Conservation (phyloP, 495 filamentous ascomycete genomes). For the Trichoderma parareesei region DNA sequence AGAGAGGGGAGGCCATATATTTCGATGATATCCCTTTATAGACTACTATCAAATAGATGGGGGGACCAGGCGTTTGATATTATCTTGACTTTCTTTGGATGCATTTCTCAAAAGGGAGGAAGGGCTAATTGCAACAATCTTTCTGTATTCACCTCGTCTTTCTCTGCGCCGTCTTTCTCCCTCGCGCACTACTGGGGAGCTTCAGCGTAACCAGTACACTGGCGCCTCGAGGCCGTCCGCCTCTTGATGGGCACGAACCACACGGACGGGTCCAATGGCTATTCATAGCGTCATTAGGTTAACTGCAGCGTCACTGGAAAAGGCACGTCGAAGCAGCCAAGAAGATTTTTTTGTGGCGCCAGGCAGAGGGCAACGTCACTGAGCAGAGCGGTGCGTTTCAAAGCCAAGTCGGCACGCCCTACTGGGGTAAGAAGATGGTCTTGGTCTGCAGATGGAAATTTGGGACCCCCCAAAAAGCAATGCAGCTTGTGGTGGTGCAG, state of each 20-base stretch:
- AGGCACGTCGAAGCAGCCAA: neutral
- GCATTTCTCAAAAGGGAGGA: no score
- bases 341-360: neutral
- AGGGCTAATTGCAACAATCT: neutral
- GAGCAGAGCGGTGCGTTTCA: slow-evolving; percentile 7
- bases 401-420: neutral
- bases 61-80: slow-evolving; percentile 2
- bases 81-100: neutral
- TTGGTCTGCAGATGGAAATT: slow-evolving; percentile 7
- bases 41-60: slow-evolving; percentile 1
- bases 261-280: neutral
- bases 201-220: neutral
- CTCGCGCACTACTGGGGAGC: neutral
- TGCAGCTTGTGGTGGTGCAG: neutral
- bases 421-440: slow-evolving; percentile 3
- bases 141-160: neutral
- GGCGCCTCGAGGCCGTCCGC: neutral
- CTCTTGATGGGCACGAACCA: neutral
- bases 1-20: neutral
- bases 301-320: neutral
- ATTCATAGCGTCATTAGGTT: neutral
- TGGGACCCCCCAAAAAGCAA: neutral
- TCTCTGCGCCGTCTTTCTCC: neutral
- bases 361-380: slow-evolving; percentile 2
- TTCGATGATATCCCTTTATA: slow-evolving; percentile 9